phyloP scores from a whole-genome alignment of 352 stramenopile genomes.

The Globisporangium polare region DNA sequence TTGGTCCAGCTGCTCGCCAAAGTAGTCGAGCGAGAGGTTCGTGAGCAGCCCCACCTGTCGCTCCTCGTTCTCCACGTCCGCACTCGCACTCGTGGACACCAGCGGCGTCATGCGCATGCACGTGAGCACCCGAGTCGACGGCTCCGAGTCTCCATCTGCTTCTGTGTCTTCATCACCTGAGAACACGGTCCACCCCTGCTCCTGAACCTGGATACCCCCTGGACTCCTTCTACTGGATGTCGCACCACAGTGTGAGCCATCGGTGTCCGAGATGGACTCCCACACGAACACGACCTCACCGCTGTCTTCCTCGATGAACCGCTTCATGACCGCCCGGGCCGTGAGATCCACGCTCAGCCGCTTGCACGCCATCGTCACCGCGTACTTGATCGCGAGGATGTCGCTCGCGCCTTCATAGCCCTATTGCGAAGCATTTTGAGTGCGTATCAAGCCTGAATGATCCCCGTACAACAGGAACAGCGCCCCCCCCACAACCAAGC shows the following conservation, averaged over 20 bases:
- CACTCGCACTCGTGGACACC: conserved; percentile 5
- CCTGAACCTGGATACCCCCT: conserved; percentile 2
- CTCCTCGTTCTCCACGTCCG: conserved; percentile 3
- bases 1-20: conserved; percentile 26
- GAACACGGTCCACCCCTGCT: conserved; percentile 9
- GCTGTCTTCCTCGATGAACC: conserved; percentile 17
- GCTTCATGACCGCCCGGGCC: conserved; percentile 26
- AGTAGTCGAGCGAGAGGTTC: conserved; percentile 29
- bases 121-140: conserved; percentile 16
- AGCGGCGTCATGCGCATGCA: conserved; percentile 31
- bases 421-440: neutral
- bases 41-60: conserved; percentile 25
- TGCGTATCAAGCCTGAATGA: no score
- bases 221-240: neutral
- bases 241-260: neutral
- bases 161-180: neutral
- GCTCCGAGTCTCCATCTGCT: neutral
- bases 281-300: conserved; percentile 24
- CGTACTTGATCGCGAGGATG: conserved; percentile 26
- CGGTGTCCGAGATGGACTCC: conserved; percentile 18
- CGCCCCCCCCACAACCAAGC: no score
- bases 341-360: conserved; percentile 22
- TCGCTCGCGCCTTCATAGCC: conserved; percentile 12
- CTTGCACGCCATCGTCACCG: conserved; percentile 21
- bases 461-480: no score